Percentiles rank a stretch among this genome's conserved stretches.
Conservation (phyloP, 106 monocot genomes). For the Allium fistulosum region DNA sequence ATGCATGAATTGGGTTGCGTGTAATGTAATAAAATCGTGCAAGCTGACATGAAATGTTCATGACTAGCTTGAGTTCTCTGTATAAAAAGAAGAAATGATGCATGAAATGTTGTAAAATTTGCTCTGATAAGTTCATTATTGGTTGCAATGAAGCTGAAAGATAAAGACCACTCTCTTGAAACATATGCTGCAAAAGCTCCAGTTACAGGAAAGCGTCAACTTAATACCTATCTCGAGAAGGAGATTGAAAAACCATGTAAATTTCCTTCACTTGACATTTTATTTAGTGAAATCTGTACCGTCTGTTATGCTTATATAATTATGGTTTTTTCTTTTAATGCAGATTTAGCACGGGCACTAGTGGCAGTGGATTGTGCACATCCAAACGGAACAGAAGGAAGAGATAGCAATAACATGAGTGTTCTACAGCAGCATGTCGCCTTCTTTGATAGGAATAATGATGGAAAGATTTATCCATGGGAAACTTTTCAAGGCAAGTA, state of each 20-base stretch:
- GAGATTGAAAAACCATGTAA: constrained; percentile 33
- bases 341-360: constrained; percentile 27
- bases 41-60: too few relatives aligned
- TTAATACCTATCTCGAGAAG: constrained; percentile 29
- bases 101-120: too few relatives aligned
- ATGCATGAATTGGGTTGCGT: too few relatives aligned
- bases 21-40: too few relatives aligned
- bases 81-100: too few relatives aligned
- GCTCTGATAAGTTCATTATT: too few relatives aligned
- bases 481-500: constrained; percentile 35
- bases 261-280: neutral
- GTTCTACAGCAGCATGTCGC: constrained; percentile 55
- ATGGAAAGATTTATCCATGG: constrained; percentile 47
- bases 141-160: too few relatives aligned
- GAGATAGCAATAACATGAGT: constrained; percentile 25
- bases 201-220: constrained; percentile 31
- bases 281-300: neutral
- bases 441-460: constrained; percentile 49
- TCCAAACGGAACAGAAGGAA: constrained; percentile 25
- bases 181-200: constrained; percentile 27
- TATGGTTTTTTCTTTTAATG: neutral
- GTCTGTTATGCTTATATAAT: neutral
- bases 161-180: neutral
- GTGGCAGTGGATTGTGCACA: constrained; percentile 26
- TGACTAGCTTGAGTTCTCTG: too few relatives aligned